Conservation (phyloP, 768 basidiomycete genomes). For the Boletus rubescentipes region DNA sequence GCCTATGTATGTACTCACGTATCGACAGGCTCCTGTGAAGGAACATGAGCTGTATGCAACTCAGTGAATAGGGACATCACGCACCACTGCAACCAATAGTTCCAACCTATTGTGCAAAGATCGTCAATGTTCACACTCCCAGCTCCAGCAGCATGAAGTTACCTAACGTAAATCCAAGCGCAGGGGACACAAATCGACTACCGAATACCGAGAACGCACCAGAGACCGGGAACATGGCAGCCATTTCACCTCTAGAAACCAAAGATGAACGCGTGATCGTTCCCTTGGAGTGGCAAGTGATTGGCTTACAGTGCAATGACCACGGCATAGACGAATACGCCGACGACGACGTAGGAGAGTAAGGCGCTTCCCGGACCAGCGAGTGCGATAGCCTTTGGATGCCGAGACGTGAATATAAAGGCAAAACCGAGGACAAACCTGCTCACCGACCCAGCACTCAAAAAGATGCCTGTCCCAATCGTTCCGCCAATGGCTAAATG, state of each 20-base stretch:
- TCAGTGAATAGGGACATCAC: background rate
- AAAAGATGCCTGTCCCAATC: constrained; percentile 60
- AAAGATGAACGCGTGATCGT: background rate
- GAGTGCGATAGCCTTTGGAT: constrained; percentile 45
- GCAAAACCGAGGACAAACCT: background rate
- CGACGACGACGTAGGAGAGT: constrained; percentile 58
- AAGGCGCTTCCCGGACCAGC: constrained; percentile 65
- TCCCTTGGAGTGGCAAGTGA: background rate
- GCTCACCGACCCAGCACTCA: constrained; percentile 55
- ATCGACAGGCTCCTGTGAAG: constrained; percentile 38
- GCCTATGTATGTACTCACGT: constrained; percentile 27
- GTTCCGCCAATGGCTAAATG: constrained; percentile 52
- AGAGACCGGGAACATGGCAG: constrained; percentile 60
- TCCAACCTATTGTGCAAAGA: constrained; percentile 42
- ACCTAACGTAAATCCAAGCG: constrained; percentile 60
- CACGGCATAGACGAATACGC: constrained; percentile 58
- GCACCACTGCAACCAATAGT: constrained; percentile 56
- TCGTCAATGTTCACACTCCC: background rate
- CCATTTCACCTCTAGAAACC: constrained; percentile 58
- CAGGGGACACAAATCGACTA: constrained; percentile 56
- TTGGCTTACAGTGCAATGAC: constrained; percentile 52
- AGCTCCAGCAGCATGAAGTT: background rate
- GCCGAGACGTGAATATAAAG: background rate
- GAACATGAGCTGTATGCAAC: background rate
- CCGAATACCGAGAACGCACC: constrained; percentile 62